Evolutionary conservation across 352 stramenopile species (phyloP), one percentile per base, ranked within the genome.

Genomic region (Globisporangium perplexum): DNA sequence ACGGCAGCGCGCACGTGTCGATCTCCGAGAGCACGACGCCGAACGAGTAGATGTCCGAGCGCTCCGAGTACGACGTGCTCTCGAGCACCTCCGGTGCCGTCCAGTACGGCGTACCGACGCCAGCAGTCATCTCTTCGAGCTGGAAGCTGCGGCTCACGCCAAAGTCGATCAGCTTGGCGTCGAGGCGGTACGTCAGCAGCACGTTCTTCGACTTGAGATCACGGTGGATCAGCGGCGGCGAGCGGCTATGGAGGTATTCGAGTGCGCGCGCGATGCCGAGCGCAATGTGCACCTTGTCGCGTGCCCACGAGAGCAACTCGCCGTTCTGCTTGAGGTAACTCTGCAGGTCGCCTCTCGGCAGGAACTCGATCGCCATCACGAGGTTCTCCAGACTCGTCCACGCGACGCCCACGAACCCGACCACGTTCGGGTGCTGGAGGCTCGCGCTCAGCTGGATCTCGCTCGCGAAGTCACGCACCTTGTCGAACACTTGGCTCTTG

Each of bases 391-490:
- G 12, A 6, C 38, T 51, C 11, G 60, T 68, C 76, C 76, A 88
- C 6, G 76, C 76, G 3, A 88, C 70, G 20, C 70, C 76, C 22
- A 88, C 50, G 47, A 83, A 77, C 0, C 54, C 52, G 10, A 76
- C 56, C 23, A 88, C 62, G 54, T 88, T 71, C 0, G 71, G 69
- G 50, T 88, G 76, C 6, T 68, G 59, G 28, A 85, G 48, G 28
- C 53, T 63, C 7, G 68, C 67, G 1, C 60, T 78, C n/a, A 68
- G 38, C 45, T 71, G 38, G 53, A 69, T 82, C 50, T 71, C 71
- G 31, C 45, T 60, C 39, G 76, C 47, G 30, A 88, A 81, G 69
- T 5, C 50, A 48, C 18, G 69, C 59, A 31, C 82, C 64, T 50
- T 60, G 31, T 74, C 55, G 38, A 86, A 59, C n/a, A 65, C 71